Base-by-base conservation (phyloP, 2,329 filamentous ascomycete genomes). In the Exutisphaerella laricina region DNA sequence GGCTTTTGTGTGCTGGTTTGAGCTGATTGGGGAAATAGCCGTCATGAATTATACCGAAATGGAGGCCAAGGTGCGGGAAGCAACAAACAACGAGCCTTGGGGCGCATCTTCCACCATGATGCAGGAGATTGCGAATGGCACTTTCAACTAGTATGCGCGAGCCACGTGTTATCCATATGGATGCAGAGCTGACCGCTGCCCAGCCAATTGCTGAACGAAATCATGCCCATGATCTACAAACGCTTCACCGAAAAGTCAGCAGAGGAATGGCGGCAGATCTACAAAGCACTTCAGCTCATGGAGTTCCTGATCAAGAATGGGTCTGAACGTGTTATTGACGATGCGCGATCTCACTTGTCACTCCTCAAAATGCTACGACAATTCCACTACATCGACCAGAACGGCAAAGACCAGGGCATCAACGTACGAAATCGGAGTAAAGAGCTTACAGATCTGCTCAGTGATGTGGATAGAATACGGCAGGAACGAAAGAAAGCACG, bases 151-250 rank as follows among this genome's bases (percentile, higher is more conserved):
- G 92, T 97, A 73, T 62, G 87, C 36, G 16, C 6, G 18, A 26
- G 30, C 3, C 30, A 30, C 16, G 12, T 25, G 21, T 8, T 10
- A 12, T 16, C n/a, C 17, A 14, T 32, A 28, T 6, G 4, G 13
- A n/a, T 25, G 14, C 3, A 10, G 21, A 17, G 32, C 46, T 44
- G 32, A 50, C 43, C 14, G 13, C 23, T 30, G 13, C 30, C 44
- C 62, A 96, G 90, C 66, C 88, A 95, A 80, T 80, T 89, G 39
- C 80, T 98, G 44, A 97, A 97, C 68, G 92, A 98, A 68, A 97
- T 98, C 64, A 98, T 98, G 92, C 92, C 92, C 54, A 92, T 98
- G 88, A 95, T 98, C 63, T 98, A 98, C 73, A 92, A 94, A 62
- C 86, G 92, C 53, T 98, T 98, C 68, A 98, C 92, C 48, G 92